Base-by-base conservation (phyloP, 306 rosid genomes). In the Vigna hirtella region DNA sequence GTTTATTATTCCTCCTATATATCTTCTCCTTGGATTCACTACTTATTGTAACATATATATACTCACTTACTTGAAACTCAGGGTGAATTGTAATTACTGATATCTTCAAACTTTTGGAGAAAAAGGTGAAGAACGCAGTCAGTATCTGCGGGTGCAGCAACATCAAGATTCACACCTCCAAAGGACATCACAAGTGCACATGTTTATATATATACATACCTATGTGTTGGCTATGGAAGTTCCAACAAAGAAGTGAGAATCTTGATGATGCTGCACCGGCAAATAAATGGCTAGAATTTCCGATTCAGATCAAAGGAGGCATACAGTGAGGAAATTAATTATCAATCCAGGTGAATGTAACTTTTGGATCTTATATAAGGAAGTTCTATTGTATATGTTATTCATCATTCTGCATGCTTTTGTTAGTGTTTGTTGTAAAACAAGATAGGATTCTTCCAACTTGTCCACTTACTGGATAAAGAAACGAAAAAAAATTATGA, bases 231-330 rank as follows among this genome's bases (percentile, higher is more conserved):
- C 17, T 68, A n/a, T n/a, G 16, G n/a, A 30, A 50, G 68, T 55
- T 66, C 45, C 30, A 16, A 57, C 12, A 13, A 17, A 45, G 49
- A 67, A 8, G 52, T 91, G 97, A 68, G 97, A 92, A 92, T 92
- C 94, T 92, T 92, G 97, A 92, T 92, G 97, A 92, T 90, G 94
- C 97, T 92, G 97, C 97, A 90, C 62, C 88, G 34, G 87, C 91
- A 79, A 64, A 84, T 90, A 81, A 63, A 80, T 84, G 94, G 75
- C 93, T 92, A 61, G 30, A 50, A 63, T 49, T 81, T 67, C 42
- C 6, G 20, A 26, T 38, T 78, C 67, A 42, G 62, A 34, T 49
- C 66, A 5, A 53, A 43, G 34, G 30, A 83, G 14, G 38, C 67
- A 66, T 14, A 24, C 38, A 43, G 17, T 32, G 13, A 26, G 48